Conservation (phyloP, 1,284 basidiomycete genomes). For the Volvariella surrecta region DNA sequence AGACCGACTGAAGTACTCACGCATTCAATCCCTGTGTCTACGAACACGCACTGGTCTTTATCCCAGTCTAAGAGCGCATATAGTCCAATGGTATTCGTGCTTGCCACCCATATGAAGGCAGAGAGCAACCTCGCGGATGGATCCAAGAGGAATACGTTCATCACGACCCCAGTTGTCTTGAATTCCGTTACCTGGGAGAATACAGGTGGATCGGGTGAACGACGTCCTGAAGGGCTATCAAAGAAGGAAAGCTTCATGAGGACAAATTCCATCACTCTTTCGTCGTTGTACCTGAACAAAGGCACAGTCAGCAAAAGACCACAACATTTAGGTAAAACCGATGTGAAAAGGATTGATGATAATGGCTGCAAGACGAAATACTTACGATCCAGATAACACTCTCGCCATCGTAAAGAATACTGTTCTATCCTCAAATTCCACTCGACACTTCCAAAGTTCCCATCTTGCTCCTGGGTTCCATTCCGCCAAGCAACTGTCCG, state of each 20-base stretch:
- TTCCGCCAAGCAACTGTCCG: constrained; percentile 48
- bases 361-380: constrained; percentile 12
- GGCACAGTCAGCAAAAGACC: background rate
- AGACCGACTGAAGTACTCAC: constrained; percentile 30
- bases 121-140: constrained; percentile 51
- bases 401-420: constrained; percentile 73
- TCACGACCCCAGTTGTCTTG: constrained; percentile 56
- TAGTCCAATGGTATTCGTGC: constrained; percentile 43
- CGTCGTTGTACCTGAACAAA: constrained; percentile 31
- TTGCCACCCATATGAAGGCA: constrained; percentile 56
- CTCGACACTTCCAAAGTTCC: constrained; percentile 71
- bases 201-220: constrained; percentile 23
- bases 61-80: constrained; percentile 64
- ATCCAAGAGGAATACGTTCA: constrained; percentile 71
- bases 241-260: constrained; percentile 46
- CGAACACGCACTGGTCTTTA: constrained; percentile 52
- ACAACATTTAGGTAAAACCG: constrained; percentile 7
- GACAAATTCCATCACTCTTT: constrained; percentile 46
- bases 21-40: constrained; percentile 64
- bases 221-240: constrained; percentile 28
- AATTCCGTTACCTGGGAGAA: constrained; percentile 55
- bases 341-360: background rate
- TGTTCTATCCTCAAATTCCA: constrained; percentile 60
- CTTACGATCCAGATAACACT: constrained; percentile 42
- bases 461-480: constrained; percentile 60